These are phyloP conservation scores for Erythrophleum ivorense DNA, from an alignment of 331 rosid species.

Conservation along the genomic window DNA sequence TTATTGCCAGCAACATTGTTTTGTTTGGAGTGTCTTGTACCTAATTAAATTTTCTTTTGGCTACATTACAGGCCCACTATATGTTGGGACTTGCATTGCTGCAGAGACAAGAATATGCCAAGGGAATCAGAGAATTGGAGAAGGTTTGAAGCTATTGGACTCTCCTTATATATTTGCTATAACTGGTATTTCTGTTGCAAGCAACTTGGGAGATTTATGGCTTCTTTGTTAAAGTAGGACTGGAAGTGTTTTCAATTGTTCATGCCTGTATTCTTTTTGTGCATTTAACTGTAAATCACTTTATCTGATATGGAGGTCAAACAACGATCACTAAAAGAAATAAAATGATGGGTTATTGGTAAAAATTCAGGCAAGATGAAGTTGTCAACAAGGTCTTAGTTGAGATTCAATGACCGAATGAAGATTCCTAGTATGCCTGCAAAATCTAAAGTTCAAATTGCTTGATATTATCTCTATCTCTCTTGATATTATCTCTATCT, in stretches of 20 bases:
- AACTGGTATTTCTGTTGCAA: slow-evolving; percentile 15
- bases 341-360: not conserved
- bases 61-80: slow-evolving; percentile 77
- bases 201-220: not conserved
- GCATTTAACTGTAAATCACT: not conserved
- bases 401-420: not conserved
- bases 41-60: slow-evolving; percentile 36
- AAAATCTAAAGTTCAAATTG: not conserved
- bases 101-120: slow-evolving; percentile 57
- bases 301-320: not conserved
- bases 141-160: slow-evolving; percentile 57
- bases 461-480: not conserved
- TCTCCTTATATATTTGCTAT: slow-evolving; percentile 19
- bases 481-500: not conserved
- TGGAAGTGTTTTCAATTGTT: not conserved
- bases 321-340: not conserved
- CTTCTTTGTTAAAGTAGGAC: slow-evolving; percentile 5
- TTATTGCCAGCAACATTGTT: not conserved
- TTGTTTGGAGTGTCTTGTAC: slow-evolving; percentile 35
- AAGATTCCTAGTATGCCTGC: not conserved
- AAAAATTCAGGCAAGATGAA: not conserved
- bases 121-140: slow-evolving; percentile 78
- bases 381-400: not conserved
- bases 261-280: not conserved
- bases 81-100: slow-evolving; percentile 89